Conservation (phyloP, 805 yeast genomes). For the Diddensiella santjacobensis region DNA sequence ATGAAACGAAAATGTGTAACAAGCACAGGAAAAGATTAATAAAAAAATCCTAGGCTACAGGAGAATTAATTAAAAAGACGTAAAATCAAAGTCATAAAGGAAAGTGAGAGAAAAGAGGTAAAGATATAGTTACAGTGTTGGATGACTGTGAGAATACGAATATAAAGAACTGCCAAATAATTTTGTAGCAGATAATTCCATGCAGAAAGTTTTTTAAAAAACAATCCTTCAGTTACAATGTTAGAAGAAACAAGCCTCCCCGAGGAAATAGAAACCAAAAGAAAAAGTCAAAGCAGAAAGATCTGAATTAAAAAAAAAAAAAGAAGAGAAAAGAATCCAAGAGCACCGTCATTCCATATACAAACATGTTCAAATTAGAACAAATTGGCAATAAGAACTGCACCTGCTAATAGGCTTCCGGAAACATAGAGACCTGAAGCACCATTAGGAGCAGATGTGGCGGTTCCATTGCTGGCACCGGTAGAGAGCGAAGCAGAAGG, state of each 20-base stretch:
- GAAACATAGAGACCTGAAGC: constrained; percentile 8
- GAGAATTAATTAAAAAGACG: not conserved
- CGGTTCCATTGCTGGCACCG: constrained; percentile 4
- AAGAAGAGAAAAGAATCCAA: not conserved
- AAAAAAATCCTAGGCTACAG: not conserved
- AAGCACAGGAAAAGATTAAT: not conserved
- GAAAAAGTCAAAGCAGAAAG: too few species aligned
- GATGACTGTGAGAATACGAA: not conserved
- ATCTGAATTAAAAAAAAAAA: too few species aligned
- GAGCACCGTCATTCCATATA: not conserved
- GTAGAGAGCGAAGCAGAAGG: constrained; percentile 10
- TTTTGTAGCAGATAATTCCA: not conserved
- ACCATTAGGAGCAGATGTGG: constrained; percentile 6
- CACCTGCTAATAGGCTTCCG: constrained; percentile 13
- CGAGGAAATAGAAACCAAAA: not conserved
- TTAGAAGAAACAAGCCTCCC: not conserved
- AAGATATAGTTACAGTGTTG: not conserved
- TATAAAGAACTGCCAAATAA: not conserved
- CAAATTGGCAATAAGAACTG: constrained; percentile 7
- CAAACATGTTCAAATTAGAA: not conserved
- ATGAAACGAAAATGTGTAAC: too few species aligned
- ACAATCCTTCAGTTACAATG: not conserved
- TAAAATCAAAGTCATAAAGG: not conserved
- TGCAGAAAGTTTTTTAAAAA: not conserved
- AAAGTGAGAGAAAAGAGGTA: constrained; percentile 1